A percentile compares a stretch with the other conserved stretches of the same genome.
These are phyloP conservation scores for Solanum rostratum DNA, from an alignment of 257 asterid species.

Conservation along the genomic window DNA sequence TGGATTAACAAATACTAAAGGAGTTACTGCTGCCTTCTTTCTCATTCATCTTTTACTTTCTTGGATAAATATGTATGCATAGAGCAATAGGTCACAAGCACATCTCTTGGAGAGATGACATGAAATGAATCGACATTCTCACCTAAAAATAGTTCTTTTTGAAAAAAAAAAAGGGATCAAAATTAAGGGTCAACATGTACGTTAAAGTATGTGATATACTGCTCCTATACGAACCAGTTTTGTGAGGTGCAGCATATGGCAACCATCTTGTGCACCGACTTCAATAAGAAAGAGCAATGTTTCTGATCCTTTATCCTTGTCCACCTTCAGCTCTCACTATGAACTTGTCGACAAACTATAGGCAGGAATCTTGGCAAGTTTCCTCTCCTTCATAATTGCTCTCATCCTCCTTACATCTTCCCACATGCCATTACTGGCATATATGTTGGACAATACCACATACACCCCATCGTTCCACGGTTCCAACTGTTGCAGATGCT, in stretches of 20 bases:
- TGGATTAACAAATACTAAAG: slow-evolving; percentile 15
- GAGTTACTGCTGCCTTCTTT: not conserved
- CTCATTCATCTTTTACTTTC: not conserved
- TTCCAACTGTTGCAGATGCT: slow-evolving; percentile 64
- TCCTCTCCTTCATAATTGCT: slow-evolving; percentile 46
- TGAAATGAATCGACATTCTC: not conserved
- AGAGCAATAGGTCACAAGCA: not conserved
- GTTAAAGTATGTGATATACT: not conserved
- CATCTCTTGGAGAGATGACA: not conserved
- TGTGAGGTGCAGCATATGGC: not conserved
- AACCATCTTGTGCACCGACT: not conserved
- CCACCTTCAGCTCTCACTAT: not conserved
- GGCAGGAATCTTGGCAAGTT: slow-evolving; percentile 57
- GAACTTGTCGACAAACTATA: slow-evolving; percentile 44
- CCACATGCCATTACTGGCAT: slow-evolving; percentile 75
- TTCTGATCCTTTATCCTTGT: not conserved
- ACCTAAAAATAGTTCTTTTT: not conserved
- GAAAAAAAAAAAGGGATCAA: not conserved
- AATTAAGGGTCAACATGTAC: not conserved
- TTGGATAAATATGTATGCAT: not conserved
- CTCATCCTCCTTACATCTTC: slow-evolving; percentile 58
- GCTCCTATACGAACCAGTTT: not conserved
- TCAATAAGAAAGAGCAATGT: not conserved
- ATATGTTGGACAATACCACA: slow-evolving; percentile 77
- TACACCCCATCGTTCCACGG: slow-evolving; percentile 73